A percentile compares a stretch with the other conserved stretches of the same genome.
phyloP scores from a whole-genome alignment of 176 grass and related monocot species.

The Lolium multiflorum region DNA sequence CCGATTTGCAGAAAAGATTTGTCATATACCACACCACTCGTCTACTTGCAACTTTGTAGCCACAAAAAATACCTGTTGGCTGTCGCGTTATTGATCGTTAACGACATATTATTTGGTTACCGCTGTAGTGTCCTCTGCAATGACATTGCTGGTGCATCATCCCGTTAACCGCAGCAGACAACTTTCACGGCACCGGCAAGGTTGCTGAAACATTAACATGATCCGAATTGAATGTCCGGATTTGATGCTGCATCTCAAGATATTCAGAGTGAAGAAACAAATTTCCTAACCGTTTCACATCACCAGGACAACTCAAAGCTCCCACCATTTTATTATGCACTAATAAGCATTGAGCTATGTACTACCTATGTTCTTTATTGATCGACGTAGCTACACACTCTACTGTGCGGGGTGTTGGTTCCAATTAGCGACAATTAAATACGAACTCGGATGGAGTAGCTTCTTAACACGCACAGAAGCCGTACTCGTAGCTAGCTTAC shows the following conservation, averaged over 20 bases:
- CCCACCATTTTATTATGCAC: not conserved
- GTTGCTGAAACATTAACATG: not conserved
- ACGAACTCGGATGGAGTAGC: not conserved
- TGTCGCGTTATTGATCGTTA: not conserved
- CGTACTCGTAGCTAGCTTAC: not conserved
- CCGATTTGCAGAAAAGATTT: slow-evolving; percentile 21
- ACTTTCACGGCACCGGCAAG: not conserved
- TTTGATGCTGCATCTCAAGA: not conserved
- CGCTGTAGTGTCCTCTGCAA: not conserved
- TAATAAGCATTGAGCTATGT: not conserved
- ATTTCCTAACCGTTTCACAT: not conserved
- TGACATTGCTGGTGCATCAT: not conserved
- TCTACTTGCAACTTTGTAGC: slow-evolving; percentile 39
- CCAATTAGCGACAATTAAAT: too few species aligned
- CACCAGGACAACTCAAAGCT: not conserved
- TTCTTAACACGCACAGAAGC: not conserved
- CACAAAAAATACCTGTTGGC: not conserved
- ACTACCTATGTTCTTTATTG: too few species aligned
- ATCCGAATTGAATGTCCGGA: not conserved
- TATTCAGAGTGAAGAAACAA: not conserved
- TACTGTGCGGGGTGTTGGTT: too few species aligned
- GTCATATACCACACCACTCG: slow-evolving; percentile 2
- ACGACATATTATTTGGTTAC: not conserved
- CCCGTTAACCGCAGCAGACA: not conserved
- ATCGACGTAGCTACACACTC: too few species aligned